phyloP scores from a whole-genome alignment of 441 rosid genomes.

The Euphorbia celastroides region DNA sequence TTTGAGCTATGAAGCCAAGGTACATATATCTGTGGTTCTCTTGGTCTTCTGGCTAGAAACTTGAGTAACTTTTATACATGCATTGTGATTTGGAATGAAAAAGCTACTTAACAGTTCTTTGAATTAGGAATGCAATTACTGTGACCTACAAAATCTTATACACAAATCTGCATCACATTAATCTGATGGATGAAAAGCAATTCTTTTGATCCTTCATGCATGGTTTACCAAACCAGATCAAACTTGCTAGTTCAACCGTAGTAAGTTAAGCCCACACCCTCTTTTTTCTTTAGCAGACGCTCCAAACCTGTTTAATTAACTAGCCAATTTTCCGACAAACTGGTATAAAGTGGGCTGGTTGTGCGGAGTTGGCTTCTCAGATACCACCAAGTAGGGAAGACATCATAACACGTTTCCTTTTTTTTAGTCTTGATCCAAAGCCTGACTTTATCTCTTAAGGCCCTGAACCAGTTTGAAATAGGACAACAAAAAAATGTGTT shows the following conservation, averaged over 20 bases:
- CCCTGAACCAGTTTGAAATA: background rate
- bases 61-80: background rate
- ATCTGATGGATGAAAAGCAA: background rate
- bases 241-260: background rate
- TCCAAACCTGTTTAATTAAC: background rate
- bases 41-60: background rate
- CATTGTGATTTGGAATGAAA: background rate
- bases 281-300: too few species aligned
- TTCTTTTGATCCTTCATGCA: background rate
- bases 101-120: background rate
- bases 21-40: constrained; percentile 19
- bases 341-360: background rate
- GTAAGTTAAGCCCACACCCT: background rate
- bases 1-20: constrained; percentile 86
- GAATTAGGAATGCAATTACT: background rate
- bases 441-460: background rate
- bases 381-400: background rate
- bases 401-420: background rate
- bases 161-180: background rate
- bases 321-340: background rate
- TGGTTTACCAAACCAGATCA: background rate
- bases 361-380: background rate
- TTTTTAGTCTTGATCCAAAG: background rate
- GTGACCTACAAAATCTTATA: background rate
- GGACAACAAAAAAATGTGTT: background rate